Evolutionary conservation across 371 early-diverging fungal genomes (phyloP).

Genomic region (Haplosporangium sp.): DNA sequence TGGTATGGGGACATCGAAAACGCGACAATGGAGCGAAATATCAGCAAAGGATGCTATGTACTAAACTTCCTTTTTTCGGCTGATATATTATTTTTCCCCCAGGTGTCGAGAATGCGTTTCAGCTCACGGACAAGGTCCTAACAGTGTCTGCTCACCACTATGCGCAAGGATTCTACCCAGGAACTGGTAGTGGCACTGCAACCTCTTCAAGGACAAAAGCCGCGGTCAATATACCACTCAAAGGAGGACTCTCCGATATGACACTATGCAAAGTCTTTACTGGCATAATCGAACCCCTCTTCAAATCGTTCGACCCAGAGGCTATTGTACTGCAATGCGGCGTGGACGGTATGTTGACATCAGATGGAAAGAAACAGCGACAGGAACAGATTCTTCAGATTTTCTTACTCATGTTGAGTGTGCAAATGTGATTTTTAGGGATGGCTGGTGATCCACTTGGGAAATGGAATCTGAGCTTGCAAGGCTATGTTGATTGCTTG

Average conservation of each 20-base stretch:
- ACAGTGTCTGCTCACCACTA: conserved; percentile 91
- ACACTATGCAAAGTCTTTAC: conserved; percentile 77
- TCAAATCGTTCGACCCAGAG: conserved; percentile 66
- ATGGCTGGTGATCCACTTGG: conserved; percentile 79
- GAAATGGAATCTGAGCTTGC: conserved; percentile 75
- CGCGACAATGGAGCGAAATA: background rate
- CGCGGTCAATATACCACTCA: conserved; percentile 86
- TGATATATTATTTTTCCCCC: background rate
- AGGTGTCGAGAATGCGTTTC: conserved; percentile 90
- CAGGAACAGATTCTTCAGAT: background rate
- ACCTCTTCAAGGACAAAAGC: conserved; percentile 58
- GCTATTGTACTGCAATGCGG: conserved; percentile 93
- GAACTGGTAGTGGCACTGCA: conserved; percentile 73
- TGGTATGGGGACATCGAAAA: conserved; percentile 57
- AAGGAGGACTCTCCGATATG: conserved; percentile 76
- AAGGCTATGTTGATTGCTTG: conserved; percentile 68
- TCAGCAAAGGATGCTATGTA: background rate
- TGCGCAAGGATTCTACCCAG: conserved; percentile 86
- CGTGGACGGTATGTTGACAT: conserved; percentile 72
- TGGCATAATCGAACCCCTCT: conserved; percentile 64
- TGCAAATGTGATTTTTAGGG: conserved; percentile 31
- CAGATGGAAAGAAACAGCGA: too few relatives aligned
- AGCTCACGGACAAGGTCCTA: conserved; percentile 78
- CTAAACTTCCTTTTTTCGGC: background rate
- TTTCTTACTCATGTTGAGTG: background rate